Evolutionary conservation across 176 grass and related monocot species (phyloP).

Genomic region (Eleusine coracana): DNA sequence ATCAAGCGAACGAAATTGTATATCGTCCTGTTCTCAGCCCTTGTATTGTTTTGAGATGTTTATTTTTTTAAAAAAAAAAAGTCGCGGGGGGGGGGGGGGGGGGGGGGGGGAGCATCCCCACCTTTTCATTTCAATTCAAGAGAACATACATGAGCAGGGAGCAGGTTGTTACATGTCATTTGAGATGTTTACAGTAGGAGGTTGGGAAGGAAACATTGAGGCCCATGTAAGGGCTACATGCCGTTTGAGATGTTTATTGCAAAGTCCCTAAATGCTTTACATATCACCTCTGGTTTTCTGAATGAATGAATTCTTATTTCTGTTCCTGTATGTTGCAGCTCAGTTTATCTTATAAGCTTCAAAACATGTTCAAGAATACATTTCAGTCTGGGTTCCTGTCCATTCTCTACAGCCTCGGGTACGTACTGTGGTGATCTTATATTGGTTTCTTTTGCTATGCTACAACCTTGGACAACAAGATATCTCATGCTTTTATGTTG

Average conservation of each 20-base stretch:
- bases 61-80: background rate
- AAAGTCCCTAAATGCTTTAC: background rate
- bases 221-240: too few species aligned
- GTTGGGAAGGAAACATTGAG: too few species aligned
- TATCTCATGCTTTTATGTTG: slow-evolving; percentile 17
- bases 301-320: slow-evolving; percentile 2
- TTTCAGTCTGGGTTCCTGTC: slow-evolving; percentile 97
- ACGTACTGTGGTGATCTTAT: background rate
- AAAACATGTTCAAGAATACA: slow-evolving; percentile 91
- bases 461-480: slow-evolving; percentile 24
- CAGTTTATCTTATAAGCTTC: slow-evolving; percentile 17
- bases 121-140: too few species aligned
- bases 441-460: slow-evolving; percentile 12
- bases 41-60: background rate
- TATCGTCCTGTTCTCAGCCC: background rate
- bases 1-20: background rate
- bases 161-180: too few species aligned
- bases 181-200: too few species aligned
- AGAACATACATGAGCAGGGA: too few species aligned
- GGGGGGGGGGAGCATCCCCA: too few species aligned
- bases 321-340: slow-evolving; percentile 21
- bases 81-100: too few species aligned
- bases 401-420: slow-evolving; percentile 97
- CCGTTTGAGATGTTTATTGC: background rate
- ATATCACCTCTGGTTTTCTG: background rate